Evolutionary conservation across 2,329 filamentous ascomycete genomes (phyloP).

Genomic region (Aspergillus felis): DNA sequence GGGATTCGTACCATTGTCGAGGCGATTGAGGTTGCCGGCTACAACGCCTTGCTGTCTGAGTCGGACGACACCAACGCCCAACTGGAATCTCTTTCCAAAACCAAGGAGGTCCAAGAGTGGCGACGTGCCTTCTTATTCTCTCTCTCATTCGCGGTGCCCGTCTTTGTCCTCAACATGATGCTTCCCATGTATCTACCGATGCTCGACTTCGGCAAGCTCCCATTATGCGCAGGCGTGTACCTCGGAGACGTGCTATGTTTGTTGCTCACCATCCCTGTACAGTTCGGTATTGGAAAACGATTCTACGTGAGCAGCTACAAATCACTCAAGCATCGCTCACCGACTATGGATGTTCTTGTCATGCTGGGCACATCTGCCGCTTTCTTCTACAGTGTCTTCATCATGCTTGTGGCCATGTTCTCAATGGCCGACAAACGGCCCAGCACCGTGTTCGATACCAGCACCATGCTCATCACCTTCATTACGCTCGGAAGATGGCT

Average conservation of each 20-base stretch:
- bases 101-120: conserved; percentile 94
- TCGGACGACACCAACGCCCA: conserved; percentile 96
- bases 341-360: conserved; percentile 97
- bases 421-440: conserved; percentile 74
- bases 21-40: conserved; percentile 72
- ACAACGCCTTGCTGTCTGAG: conserved; percentile 85
- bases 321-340: conserved; percentile 81
- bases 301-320: conserved; percentile 95
- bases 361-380: conserved; percentile 90
- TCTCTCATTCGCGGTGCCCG: conserved; percentile 76
- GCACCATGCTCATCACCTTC: conserved; percentile 97
- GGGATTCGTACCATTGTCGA: conserved; percentile 82
- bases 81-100: conserved; percentile 92
- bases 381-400: conserved; percentile 89
- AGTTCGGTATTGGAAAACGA: conserved; percentile 92
- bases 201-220: conserved; percentile 70
- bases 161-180: conserved; percentile 90
- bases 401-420: conserved; percentile 78
- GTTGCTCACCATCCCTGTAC: conserved; percentile 80
- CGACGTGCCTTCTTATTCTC: conserved; percentile 74
- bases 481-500: conserved; percentile 86
- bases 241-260: conserved; percentile 85
- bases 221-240: conserved; percentile 70
- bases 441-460: conserved; percentile 91
- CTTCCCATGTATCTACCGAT: conserved; percentile 77